A percentile compares a stretch with the other conserved stretches of the same genome.
These are phyloP conservation scores for Linnemannia hyalina DNA, from an alignment of 192 early-diverging fungal genomes.

Conservation along the genomic window DNA sequence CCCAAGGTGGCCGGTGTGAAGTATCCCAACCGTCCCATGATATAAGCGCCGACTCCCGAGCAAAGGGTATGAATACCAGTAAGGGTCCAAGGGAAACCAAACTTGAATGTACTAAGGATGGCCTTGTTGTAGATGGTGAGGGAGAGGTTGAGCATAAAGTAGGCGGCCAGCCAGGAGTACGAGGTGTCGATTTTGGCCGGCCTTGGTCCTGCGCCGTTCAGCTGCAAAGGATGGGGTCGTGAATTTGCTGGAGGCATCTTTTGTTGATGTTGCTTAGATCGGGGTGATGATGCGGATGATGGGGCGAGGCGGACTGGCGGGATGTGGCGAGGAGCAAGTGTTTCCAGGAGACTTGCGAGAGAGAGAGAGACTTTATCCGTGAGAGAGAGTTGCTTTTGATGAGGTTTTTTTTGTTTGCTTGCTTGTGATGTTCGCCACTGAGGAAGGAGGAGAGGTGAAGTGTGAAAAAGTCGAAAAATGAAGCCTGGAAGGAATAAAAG, in stretches of 20 bases:
- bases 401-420: not conserved
- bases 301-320: too few species aligned
- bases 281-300: not conserved
- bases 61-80: slow-evolving; percentile 87
- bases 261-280: not conserved
- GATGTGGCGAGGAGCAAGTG: not conserved
- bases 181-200: slow-evolving; percentile 52
- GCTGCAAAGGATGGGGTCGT: slow-evolving; percentile 39
- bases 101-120: slow-evolving; percentile 80
- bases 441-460: not conserved
- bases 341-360: not conserved
- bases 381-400: not conserved
- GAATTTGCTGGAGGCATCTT: not conserved
- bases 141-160: slow-evolving; percentile 81
- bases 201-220: slow-evolving; percentile 13
- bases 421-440: not conserved
- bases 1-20: slow-evolving; percentile 69
- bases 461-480: not conserved
- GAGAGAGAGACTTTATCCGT: not conserved
- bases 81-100: slow-evolving; percentile 88
- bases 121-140: slow-evolving; percentile 91
- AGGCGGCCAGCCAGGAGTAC: slow-evolving; percentile 72
- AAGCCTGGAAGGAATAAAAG: not conserved
- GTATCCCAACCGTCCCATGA: slow-evolving; percentile 61
- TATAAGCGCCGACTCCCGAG: slow-evolving; percentile 75